Base-by-base conservation (phyloP, 179 eudicot genomes). In the Sideroxylon spinosum region DNA sequence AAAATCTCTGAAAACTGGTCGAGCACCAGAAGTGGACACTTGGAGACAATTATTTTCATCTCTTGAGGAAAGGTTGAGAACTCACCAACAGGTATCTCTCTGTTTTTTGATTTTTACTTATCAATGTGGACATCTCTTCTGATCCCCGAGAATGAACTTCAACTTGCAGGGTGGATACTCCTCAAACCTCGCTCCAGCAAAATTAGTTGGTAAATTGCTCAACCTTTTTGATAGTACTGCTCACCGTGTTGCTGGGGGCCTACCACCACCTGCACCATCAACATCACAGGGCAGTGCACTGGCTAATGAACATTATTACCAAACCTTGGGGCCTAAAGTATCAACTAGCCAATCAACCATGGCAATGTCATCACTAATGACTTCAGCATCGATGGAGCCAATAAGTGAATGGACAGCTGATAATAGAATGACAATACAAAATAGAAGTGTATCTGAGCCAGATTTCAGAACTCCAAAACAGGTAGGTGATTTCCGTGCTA, bases 211-310 rank as follows among this genome's bases (percentile, higher is more conserved):
- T 66, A 94, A 89, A 89, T 79, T 95, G 87, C 86, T 92, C 75
- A 92, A 89, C 82, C 83, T 93, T 77, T 78, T 95, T 82, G 99
- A 95, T 83, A 91, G 84, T 70, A 92, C 99, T 17, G 97, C 97
- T 76, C 96, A 94, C 52, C 92, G 96, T 76, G 98, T 94, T 77
- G 94, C 93, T 87, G 99, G 99, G 67, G 94, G 97, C 52, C 84
- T 89, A 20, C 97, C 98, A n/a, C 98, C 98, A 8, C 88, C 99
- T 76, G 90, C 72, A 55, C 95, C 94, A 68, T 85, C 90, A 23
- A 74, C 86, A 64, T 7, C 87, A 52, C 89, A 84, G 49, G 83
- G 79, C 70, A 69, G 78, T 82, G 72, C 73, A 12, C 89, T 86
- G n/a, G 81, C 87, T 75, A 82, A 48, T 81, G 95, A 88, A 37